phyloP scores from a whole-genome alignment of 345 rosid genomes.

The Euphorbia tirucalli region DNA sequence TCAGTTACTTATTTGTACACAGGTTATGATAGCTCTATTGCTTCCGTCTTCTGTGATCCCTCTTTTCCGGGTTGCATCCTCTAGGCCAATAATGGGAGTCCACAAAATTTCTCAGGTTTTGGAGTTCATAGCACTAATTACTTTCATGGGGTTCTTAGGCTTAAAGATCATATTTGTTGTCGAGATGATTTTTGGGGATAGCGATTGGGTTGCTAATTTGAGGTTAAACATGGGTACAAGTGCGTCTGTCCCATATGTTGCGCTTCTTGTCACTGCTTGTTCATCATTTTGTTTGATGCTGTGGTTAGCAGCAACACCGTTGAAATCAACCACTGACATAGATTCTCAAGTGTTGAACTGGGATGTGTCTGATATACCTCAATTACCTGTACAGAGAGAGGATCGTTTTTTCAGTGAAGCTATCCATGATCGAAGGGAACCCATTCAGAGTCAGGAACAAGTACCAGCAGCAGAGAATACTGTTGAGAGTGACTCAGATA shows the following conservation, averaged over 20 bases:
- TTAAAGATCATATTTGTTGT: constrained; percentile 72
- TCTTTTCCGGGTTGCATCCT: constrained; percentile 82
- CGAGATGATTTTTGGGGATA: constrained; percentile 83
- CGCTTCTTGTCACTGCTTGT: constrained; percentile 60
- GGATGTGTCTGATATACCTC: constrained; percentile 44
- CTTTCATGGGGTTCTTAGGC: constrained; percentile 69
- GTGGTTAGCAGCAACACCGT: constrained; percentile 83
- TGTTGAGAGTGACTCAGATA: constrained; percentile 38
- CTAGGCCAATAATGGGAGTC: constrained; percentile 78
- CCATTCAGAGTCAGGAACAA: constrained; percentile 31
- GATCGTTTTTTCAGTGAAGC: constrained; percentile 39
- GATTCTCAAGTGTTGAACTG: constrained; percentile 57
- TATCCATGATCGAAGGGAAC: constrained; percentile 30
- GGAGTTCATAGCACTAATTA: constrained; percentile 60
- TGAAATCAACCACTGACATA: constrained; percentile 63
- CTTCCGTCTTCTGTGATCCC: constrained; percentile 93
- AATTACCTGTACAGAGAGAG: constrained; percentile 36
- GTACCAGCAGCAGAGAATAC: constrained; percentile 31
- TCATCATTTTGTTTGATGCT: constrained; percentile 76
- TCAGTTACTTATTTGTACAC: constrained; percentile 75
- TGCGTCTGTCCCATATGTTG: constrained; percentile 48
- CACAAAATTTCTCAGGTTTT: constrained; percentile 72
- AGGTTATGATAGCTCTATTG: constrained; percentile 78
- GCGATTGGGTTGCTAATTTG: constrained; percentile 89
- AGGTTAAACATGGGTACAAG: constrained; percentile 61